Conservation (phyloP, 352 stramenopile genomes). For the Globisporangium nagaii region DNA sequence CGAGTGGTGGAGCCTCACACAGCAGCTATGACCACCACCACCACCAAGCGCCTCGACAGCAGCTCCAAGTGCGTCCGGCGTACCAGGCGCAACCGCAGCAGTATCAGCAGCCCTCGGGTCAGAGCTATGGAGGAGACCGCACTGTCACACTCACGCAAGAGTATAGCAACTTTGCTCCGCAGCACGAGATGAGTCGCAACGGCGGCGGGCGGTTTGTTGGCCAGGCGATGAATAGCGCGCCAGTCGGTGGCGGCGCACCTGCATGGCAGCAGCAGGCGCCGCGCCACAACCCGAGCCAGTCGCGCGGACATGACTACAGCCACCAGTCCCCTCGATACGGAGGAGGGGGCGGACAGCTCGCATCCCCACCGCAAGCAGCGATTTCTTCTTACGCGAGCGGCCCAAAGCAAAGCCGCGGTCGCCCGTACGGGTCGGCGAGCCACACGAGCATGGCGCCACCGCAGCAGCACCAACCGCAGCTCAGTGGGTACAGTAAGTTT, state of each 20-base stretch:
- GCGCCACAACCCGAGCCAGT: not conserved
- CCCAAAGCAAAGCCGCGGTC: constrained; percentile 7
- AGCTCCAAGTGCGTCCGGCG: constrained; percentile 4
- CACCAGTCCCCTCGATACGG: constrained; percentile 4
- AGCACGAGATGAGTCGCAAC: not conserved
- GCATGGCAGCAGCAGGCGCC: constrained; percentile 5
- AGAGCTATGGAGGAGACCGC: constrained; percentile 4
- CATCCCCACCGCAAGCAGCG: not conserved
- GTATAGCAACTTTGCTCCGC: constrained; percentile 6
- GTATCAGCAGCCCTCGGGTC: not conserved
- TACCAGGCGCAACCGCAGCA: constrained; percentile 7
- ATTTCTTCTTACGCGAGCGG: constrained; percentile 9
- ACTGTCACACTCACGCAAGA: constrained; percentile 8
- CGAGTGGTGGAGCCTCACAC: not conserved
- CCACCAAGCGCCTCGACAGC: constrained; percentile 5
- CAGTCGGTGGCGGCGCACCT: not conserved
- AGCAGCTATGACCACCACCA: not conserved
- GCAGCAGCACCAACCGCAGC: constrained; percentile 2
- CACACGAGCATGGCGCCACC: not conserved
- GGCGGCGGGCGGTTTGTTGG: constrained; percentile 2
- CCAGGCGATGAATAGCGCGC: constrained; percentile 1
- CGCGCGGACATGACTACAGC: constrained; percentile 3
- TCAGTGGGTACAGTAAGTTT: constrained; percentile 10
- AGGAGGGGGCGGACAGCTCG: not conserved
- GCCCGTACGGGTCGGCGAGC: not conserved